Base-by-base conservation (phyloP, 768 basidiomycete genomes). In the Auriscalpium orientale region DNA sequence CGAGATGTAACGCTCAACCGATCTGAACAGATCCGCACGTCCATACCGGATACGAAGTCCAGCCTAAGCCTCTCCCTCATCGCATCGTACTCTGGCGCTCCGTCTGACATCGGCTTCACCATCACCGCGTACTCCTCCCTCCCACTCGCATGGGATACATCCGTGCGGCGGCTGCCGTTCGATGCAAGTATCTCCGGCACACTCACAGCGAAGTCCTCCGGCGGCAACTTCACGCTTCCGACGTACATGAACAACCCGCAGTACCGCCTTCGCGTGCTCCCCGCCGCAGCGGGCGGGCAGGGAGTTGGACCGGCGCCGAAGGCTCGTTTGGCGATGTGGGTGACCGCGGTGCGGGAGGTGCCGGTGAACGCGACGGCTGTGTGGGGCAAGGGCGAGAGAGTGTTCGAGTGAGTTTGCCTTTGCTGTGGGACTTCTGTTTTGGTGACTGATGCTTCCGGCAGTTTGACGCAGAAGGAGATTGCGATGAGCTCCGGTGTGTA, bases 171-270 rank as follows among this genome's bases (percentile, higher is more conserved):
- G 2, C 62, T 69, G 0, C 63, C 65, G 0, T 71, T 72, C 55
- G 51, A 62, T 1, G 10, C 11, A 9, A 45, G 91, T 89, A 64
- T 87, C 7, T 72, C 79, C 0, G 87, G 83, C 8, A 64, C 72
- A 0, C 76, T 95, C 58, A 85, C 84, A 0, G 77, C 71, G 37
- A 84, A 83, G 61, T 91, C 82, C 33, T 80, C 90, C 0, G 95
- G 95, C 0, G 95, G 95, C 1, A 95, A 94, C 65, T 80, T 84
- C 55, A 80, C 82, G 5, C 76, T 83, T 60, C 82, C 90, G 1
- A 85, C 87, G 0, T 97, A 88, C 69, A 88, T 95, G 84, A 69
- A 81, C 49, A 98, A 98, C 65, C 95, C 95, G 0, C 92, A 97
- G 65, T 98, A 91, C 69, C 77, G 79, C 54, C 73, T 98, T 13